Evolutionary conservation across 257 asterid genomes (phyloP), one percentile per base, ranked within the genome.

Genomic region (Plantago major): DNA sequence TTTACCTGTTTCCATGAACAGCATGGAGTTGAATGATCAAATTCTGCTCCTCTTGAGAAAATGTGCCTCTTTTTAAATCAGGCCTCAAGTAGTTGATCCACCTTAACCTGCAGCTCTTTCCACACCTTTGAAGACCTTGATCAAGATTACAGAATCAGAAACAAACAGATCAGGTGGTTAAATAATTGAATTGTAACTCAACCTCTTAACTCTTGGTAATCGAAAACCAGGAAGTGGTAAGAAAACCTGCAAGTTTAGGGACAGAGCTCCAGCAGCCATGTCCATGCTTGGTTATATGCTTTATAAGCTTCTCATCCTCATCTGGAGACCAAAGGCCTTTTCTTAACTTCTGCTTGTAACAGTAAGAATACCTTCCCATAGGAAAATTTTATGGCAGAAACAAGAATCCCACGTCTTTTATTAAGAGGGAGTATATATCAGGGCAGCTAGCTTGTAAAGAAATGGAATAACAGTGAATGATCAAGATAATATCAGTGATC

Each of bases 251-350:
- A 42, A 79, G 77, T 69, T 89, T 89, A 3, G 97, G 97, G 53
- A 89, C 97, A 15, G 97, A 89, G 68, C 95, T 89, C 97, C 97
- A 89, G 64, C 97, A 86, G 63, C 95, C 97, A 65, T 86, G 95
- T 38, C 97, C 97, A 61, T 67, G 73, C 33, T 64, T 79, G 0
- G 86, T 81, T 14, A 86, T 86, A 83, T 89, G 94, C 7, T 78
- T 84, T 6, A 79, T 73, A 46, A 89, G 94, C 52, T 89, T 86
- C 62, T 86, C 95, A 74, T 89, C 97, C 81, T 89, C 97, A 17
- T 89, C 95, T 0, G 97, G 97, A 2, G 96, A 89, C 96, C 96
- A 89, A 54, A 89, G 89, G 11, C 96, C 96, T 74, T 89, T 89
- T 70, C 95, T 77, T 11, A 86, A 57, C 76, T 86, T 89, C 81